Base-by-base conservation (phyloP, 192 early-diverging fungal species). In the Entomortierella parvispora region DNA sequence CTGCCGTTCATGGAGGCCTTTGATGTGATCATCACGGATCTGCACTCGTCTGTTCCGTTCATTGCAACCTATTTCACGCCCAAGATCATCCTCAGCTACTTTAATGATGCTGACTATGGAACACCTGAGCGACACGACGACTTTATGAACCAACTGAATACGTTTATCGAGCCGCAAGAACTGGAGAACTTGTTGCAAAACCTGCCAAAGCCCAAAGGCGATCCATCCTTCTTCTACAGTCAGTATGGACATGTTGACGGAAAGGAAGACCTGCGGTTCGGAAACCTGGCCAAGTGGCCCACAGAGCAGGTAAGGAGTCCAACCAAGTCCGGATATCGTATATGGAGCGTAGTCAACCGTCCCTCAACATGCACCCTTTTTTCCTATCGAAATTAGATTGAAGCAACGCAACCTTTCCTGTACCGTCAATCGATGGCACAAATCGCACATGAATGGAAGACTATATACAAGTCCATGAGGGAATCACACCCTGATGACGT, bases 231-330 rank as follows among this genome's bases (percentile, higher is more conserved):
- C 59, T 80, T 80, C 40, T 57, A 75, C 44, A 71, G 47, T 29
- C 79, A 80, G 42, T 80, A 80, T 32, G 79, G 79, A 52, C 65
- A 80, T 50, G 79, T 80, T 0, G 79, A 80, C 23, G 79, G 79
- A 9, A 32, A 74, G 17, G 79, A 80, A 37, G 79, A 74, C 54
- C 26, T 71, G 48, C 58, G 71, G 18, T 80, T 74, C 20, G 79
- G 70, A 5, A 67, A 68, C 28, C 51, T 80, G 37, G 68, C 63
- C 25, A 50, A 28, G 47, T 80, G 79, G 79, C 79, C 79, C n/a
- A 57, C 54, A 12, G 65, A 67, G 48, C 70, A 71, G 58, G 79
- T 66, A 68, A 32, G 47, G 40, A 29, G 15, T 8, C 31, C 25
- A 29, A 25, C 2, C 22, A 54, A 31, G 18, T 6, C 14, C 28